Conservation (phyloP, 495 filamentous ascomycete species). For the Neurospora intermedia region DNA sequence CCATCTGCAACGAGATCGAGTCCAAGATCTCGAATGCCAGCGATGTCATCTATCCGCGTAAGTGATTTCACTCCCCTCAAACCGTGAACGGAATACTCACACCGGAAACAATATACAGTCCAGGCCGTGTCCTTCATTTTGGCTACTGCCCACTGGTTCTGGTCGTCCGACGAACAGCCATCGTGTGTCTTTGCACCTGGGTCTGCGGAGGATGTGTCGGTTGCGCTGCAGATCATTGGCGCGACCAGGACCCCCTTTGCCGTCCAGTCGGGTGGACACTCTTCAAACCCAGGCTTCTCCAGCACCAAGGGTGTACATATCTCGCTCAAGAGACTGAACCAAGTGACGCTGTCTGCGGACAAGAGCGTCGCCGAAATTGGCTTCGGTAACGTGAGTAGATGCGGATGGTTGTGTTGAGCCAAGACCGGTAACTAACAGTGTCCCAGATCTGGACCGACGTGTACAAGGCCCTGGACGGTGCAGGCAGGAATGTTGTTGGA, state of each 20-base stretch:
- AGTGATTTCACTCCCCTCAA: not conserved
- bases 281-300: constrained; percentile 17
- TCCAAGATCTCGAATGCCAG: not conserved
- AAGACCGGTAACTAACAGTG: not conserved
- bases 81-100: not conserved
- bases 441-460: constrained; percentile 13
- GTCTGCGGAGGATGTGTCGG: constrained; percentile 11
- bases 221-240: constrained; percentile 11
- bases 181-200: constrained; percentile 12
- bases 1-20: constrained; percentile 4
- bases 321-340: constrained; percentile 14
- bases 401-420: too few species aligned
- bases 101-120: not conserved
- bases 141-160: constrained; percentile 13
- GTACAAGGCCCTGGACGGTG: constrained; percentile 7
- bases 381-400: constrained; percentile 5
- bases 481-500: constrained; percentile 15
- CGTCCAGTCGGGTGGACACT: constrained; percentile 35
- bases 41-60: constrained; percentile 4
- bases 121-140: not conserved
- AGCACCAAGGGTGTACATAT: constrained; percentile 24
- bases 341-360: constrained; percentile 18
- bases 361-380: constrained; percentile 38
- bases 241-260: constrained; percentile 25
- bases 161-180: constrained; percentile 9